Base-by-base conservation (phyloP, 192 early-diverging fungal species). In the Coemansia sp. region DNA sequence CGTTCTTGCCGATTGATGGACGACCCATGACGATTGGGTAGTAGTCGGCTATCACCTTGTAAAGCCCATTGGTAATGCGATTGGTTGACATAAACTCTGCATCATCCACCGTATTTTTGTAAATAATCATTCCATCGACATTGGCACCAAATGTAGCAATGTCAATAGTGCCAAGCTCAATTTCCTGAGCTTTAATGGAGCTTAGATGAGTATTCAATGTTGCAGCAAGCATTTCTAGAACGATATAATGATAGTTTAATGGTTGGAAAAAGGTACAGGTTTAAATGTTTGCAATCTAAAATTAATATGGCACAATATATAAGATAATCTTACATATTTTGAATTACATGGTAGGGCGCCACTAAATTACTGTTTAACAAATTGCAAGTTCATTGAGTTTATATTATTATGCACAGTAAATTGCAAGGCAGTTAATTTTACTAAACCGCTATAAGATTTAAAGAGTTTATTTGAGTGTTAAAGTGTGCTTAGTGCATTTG, bases 11-110 rank as follows among this genome's bases (percentile, higher is more conserved):
- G 18, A 80, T 44, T 5, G 51, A 42, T 3, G 72, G 77, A 0
- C 68, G 71, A 0, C 71, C 77, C 20, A 68, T 59, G 15, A 80
- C 17, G 12, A 80, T 56, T 0, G 77, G 77, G 20, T 80, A 80
- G 58, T 80, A 58, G 42, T 80, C 68, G n/a, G 68, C 77, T 10
- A 61, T 58, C 8, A 80, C 55, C 49, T 49, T 62, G 36, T 36
- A 63, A 17, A 80, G 56, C 31, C 77, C 70, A 18, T 63, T 63
- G 1, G 50, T 40, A 31, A 80, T 62, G 26, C 60, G 50, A 48
- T 71, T 62, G 2, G 63, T 5, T 4, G 68, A 36, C 77, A 80
- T 80, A 56, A 71, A 80, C 12, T 66, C 56, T 11, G 57, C 3
- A 12, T 44, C 47, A n/a, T 18, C 23, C 4, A 8, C 10, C 1